Conservation (phyloP, 148 eudicot genomes). For the Silene latifolia region DNA sequence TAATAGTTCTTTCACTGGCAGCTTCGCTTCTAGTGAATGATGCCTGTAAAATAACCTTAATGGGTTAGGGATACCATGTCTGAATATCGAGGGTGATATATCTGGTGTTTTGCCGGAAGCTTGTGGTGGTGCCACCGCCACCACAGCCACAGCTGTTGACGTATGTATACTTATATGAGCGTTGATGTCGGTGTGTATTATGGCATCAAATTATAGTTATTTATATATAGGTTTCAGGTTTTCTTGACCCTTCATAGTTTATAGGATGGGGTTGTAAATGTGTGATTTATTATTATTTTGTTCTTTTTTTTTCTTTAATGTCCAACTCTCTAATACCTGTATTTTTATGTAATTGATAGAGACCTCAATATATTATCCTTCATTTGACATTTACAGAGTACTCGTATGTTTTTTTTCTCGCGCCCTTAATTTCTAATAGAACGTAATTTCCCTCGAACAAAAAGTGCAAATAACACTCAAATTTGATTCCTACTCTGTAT, state of each 20-base stretch:
- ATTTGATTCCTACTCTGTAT: too few relatives aligned
- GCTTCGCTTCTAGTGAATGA: slow-evolving; percentile 60
- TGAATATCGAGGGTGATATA: slow-evolving; percentile 1
- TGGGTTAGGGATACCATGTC: slow-evolving; percentile 1
- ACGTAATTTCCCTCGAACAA: too few relatives aligned
- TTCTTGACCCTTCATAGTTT: neutral
- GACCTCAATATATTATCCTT: neutral
- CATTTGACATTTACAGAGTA: neutral
- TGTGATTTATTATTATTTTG: neutral
- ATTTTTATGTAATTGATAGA: neutral
- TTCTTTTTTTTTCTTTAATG: neutral
- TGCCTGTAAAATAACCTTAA: neutral
- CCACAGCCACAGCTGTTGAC: neutral
- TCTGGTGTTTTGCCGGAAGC: neutral
- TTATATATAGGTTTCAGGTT: neutral
- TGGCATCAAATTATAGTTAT: slow-evolving; percentile 7
- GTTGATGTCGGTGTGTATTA: slow-evolving; percentile 2
- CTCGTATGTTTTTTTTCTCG: neutral
- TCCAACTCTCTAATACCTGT: neutral
- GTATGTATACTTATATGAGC: neutral
- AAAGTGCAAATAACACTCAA: too few relatives aligned
- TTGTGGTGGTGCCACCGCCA: neutral
- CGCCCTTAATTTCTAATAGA: too few relatives aligned
- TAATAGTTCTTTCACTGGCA: slow-evolving; percentile 68
- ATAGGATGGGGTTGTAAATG: slow-evolving; percentile 23